Base-by-base conservation (phyloP, 208 protist species). In the Tetramitus jugosus region DNA sequence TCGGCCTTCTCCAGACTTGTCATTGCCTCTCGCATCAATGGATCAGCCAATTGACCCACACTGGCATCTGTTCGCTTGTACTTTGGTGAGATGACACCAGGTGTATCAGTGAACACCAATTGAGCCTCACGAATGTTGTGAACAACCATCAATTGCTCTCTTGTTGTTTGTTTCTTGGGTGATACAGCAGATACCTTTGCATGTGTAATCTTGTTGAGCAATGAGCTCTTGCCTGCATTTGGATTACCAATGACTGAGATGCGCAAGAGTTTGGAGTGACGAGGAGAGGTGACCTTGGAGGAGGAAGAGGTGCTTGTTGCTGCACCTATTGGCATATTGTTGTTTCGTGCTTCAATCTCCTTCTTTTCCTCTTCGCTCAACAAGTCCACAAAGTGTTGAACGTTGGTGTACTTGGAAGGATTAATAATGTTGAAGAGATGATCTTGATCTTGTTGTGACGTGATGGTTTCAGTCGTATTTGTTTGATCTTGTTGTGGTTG, bases 161-260 rank as follows among this genome's bases (percentile, higher is more conserved):
- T 13, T 53, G 74, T 77, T 37, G 74, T 77, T 69, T 77, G 74
- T 20, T 20, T 29, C 39, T 77, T 77, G 0, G 49, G 23, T 17
- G 74, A 77, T 6, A 77, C 74, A n/a, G 62, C 62, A 7, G 46
- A 61, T 35, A 61, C 26, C n/a, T 77, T 77, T 77, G 14, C 20
- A 37, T 33, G 0, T 4, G 40, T 10, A n/a, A 77, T 23, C 35
- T 39, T 8, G 35, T 77, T 77, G 2, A 77, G 23, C 29, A 77
- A 43, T 60, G 74, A 42, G 33, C 46, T 61, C 61, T 77, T 77
- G 14, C 74, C 74, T 17, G 62, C 43, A 61, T 77, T 77, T 37
- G 74, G 74, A 61, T 33, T 53, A 17, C 74, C 74, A 52, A 69
- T 26, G 40, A 77, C 42, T 52, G 74, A 13, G 31, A 61, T 29